Evolutionary conservation across 805 yeast genomes (phyloP).

Genomic region (Kluyveromyces siamensis): DNA sequence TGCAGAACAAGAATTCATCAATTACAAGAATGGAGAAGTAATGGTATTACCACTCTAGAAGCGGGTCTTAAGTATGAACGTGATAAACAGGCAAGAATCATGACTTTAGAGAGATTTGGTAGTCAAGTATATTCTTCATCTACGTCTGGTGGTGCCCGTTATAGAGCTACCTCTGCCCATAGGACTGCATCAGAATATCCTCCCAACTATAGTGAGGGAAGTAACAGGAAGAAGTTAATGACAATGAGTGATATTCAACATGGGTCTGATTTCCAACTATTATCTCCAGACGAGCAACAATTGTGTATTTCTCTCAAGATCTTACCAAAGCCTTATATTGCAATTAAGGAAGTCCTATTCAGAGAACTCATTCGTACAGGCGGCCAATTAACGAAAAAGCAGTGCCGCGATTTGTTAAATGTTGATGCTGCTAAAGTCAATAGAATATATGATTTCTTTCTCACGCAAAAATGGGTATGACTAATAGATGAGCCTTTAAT

Average conservation of each 20-base stretch:
- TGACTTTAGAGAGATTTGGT: slow-evolving; percentile 49
- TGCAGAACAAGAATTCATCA: slow-evolving; percentile 78
- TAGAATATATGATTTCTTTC: slow-evolving; percentile 86
- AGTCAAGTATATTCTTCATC: slow-evolving; percentile 18
- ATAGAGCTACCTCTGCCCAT: slow-evolving; percentile 22
- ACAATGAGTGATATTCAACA: slow-evolving; percentile 62
- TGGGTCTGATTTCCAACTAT: slow-evolving; percentile 72
- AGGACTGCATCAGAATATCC: slow-evolving; percentile 20
- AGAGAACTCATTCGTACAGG: slow-evolving; percentile 80
- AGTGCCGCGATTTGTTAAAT: slow-evolving; percentile 74
- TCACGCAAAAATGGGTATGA: slow-evolving; percentile 77
- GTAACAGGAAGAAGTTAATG: slow-evolving; percentile 33
- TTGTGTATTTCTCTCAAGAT: slow-evolving; percentile 78
- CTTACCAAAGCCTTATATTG: slow-evolving; percentile 87
- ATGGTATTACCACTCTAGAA: slow-evolving; percentile 79
- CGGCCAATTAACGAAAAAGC: slow-evolving; percentile 72
- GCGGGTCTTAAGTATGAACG: slow-evolving; percentile 80
- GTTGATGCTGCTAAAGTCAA: slow-evolving; percentile 83
- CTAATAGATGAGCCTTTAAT: neutral
- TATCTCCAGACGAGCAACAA: slow-evolving; percentile 81
- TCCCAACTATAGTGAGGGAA: slow-evolving; percentile 19
- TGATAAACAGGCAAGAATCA: slow-evolving; percentile 65
- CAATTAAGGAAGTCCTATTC: slow-evolving; percentile 82
- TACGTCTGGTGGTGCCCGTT: slow-evolving; percentile 16
- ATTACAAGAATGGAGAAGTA: slow-evolving; percentile 85